Base-by-base conservation (phyloP, 305 asterid species). In the Solanum aculeatissimum region DNA sequence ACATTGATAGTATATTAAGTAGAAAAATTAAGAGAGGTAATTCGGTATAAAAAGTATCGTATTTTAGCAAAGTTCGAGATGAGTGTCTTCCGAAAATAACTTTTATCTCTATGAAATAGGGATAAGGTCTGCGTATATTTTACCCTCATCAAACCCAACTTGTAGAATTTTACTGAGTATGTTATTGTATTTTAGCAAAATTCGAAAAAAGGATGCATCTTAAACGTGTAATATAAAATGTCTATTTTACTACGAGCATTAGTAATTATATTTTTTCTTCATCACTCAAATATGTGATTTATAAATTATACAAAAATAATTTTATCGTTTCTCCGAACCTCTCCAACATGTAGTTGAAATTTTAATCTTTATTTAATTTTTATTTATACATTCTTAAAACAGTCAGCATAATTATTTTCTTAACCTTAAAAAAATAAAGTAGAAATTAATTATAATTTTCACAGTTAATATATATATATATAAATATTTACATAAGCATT, bases 121-220 rank as follows among this genome's bases (percentile, higher is more conserved):
- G n/a, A n/a, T n/a, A n/a, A n/a, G n/a, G n/a, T n/a, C n/a, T n/a
- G n/a, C n/a, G n/a, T n/a, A n/a, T n/a, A n/a, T n/a, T n/a, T n/a
- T n/a, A n/a, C n/a, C n/a, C n/a, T n/a, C n/a, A n/a, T n/a, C n/a
- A n/a, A n/a, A n/a, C n/a, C n/a, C n/a, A n/a, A n/a, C n/a, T n/a
- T n/a, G n/a, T n/a, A n/a, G n/a, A n/a, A n/a, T n/a, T n/a, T n/a
- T n/a, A n/a, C n/a, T n/a, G n/a, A n/a, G n/a, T n/a, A n/a, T n/a
- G n/a, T n/a, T n/a, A n/a, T n/a, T n/a, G 1, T 55, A 55, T 0
- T 0, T 55, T n/a, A 55, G 0, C 2, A 55, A 55, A 19, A 0
- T 55, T 55, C 2, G 0, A n/a, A 9, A 42, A 57, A n/a, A 1
- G 0, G 14, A 1, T 0, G 10, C n/a, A n/a, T n/a, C 21, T n/a